Evolutionary conservation across 495 filamentous ascomycete species (phyloP).

Genomic region (Daldinia caldariorum): DNA sequence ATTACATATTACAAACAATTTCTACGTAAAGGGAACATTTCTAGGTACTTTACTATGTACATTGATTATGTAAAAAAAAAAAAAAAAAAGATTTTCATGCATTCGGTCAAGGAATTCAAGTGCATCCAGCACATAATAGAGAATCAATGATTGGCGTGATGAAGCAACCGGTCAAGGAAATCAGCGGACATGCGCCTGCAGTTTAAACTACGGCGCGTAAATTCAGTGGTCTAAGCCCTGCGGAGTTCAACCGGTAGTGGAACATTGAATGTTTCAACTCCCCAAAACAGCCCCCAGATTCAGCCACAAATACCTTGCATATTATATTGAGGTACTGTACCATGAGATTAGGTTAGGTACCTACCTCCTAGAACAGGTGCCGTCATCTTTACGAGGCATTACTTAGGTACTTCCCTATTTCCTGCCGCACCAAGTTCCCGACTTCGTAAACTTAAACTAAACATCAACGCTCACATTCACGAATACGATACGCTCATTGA

Average conservation of each 20-base stretch:
- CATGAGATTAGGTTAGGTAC: constrained; percentile 68
- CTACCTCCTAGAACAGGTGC: no score
- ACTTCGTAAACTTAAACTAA: constrained; percentile 30
- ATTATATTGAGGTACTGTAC: constrained; percentile 60
- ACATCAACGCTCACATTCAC: constrained; percentile 23
- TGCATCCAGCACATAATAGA: not conserved
- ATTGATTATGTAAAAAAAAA: not conserved
- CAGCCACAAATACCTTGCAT: constrained; percentile 66
- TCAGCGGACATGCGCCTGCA: constrained; percentile 9
- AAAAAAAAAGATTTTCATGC: not conserved
- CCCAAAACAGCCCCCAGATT: constrained; percentile 51
- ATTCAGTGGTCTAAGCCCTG: constrained; percentile 25
- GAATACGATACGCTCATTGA: constrained; percentile 6
- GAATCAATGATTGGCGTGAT: constrained; percentile 32
- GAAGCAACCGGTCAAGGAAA: constrained; percentile 24
- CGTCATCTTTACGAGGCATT: constrained; percentile 17
- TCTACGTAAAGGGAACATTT: not conserved
- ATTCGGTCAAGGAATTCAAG: constrained; percentile 10
- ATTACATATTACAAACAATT: not conserved
- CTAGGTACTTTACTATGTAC: no score
- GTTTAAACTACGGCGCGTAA: constrained; percentile 12
- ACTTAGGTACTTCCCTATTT: constrained; percentile 13
- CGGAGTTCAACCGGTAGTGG: constrained; percentile 23
- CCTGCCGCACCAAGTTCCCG: constrained; percentile 18
- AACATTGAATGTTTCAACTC: not conserved